Evolutionary conservation across 2,329 filamentous ascomycete species (phyloP).

Genomic region (Cryphonectria naterciae): DNA sequence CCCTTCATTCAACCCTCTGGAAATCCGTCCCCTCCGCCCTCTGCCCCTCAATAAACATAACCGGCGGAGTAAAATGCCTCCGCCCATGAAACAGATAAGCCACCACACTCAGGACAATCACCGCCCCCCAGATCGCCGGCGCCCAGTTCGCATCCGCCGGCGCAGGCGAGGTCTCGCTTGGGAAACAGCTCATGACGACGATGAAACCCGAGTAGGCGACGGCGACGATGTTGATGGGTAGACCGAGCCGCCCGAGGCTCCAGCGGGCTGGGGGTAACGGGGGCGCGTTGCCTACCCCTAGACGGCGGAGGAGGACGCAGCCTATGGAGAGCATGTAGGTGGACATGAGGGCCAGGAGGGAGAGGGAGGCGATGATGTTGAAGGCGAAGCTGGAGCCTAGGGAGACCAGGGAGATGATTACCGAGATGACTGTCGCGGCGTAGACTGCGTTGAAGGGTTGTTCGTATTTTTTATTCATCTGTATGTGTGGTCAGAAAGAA

Average conservation of each 20-base stretch:
- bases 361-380: conserved; percentile 42
- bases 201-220: conserved; percentile 33
- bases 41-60: conserved; percentile 24
- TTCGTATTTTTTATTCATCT: conserved; percentile 30
- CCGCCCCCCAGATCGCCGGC: conserved; percentile 23
- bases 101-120: conserved; percentile 23
- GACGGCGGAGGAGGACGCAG: conserved; percentile 40
- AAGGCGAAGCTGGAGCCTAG: conserved; percentile 41
- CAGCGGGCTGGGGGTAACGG: conserved; percentile 42
- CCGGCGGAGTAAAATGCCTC: conserved; percentile 22
- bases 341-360: conserved; percentile 38
- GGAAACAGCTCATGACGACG: conserved; percentile 29
- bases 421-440: conserved; percentile 35
- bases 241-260: conserved; percentile 43
- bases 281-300: conserved; percentile 33
- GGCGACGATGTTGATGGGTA: conserved; percentile 42
- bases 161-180: not conserved
- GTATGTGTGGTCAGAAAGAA: not conserved
- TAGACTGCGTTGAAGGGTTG: conserved; percentile 41
- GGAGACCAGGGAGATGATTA: conserved; percentile 40
- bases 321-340: conserved; percentile 42
- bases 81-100: conserved; percentile 23
- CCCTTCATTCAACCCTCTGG: conserved; percentile 18
- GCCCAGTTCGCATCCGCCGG: conserved; percentile 26
- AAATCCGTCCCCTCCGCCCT: conserved; percentile 4